Percentiles rank a stretch among this genome's conserved stretches.
These are phyloP conservation scores for Diddensiella transvaalensis DNA, from an alignment of 805 yeast genomes.

Conservation along the genomic window DNA sequence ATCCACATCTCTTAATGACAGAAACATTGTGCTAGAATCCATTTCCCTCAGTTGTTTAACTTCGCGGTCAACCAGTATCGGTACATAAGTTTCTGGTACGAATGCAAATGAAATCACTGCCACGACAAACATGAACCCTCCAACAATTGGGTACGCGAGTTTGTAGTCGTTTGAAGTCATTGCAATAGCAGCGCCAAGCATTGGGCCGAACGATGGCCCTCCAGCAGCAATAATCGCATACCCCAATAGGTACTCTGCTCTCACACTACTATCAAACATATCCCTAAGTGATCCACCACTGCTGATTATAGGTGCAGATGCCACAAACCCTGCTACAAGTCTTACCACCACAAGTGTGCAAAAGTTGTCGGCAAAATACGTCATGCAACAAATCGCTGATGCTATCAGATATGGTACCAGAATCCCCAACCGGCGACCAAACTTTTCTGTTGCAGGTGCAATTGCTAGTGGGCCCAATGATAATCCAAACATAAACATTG, in stretches of 20 bases:
- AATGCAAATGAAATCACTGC: slow-evolving; percentile 6
- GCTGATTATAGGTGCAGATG: slow-evolving; percentile 18
- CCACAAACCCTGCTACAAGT: slow-evolving; percentile 15
- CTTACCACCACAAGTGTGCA: slow-evolving; percentile 12
- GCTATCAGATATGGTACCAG: slow-evolving; percentile 28
- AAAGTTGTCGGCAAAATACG: slow-evolving; percentile 7
- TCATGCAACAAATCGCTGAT: slow-evolving; percentile 8
- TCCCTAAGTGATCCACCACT: slow-evolving; percentile 20
- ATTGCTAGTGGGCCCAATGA: not conserved
- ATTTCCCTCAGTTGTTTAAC: slow-evolving; percentile 7
- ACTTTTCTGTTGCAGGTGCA: not conserved
- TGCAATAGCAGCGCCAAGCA: slow-evolving; percentile 15
- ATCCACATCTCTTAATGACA: not conserved
- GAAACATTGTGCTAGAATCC: not conserved
- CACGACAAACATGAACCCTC: slow-evolving; percentile 8
- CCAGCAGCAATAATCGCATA: slow-evolving; percentile 20
- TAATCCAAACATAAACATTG: not conserved
- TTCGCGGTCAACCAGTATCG: slow-evolving; percentile 8
- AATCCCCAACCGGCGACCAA: slow-evolving; percentile 20
- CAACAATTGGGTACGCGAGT: slow-evolving; percentile 8
- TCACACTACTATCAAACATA: slow-evolving; percentile 12
- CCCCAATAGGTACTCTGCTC: slow-evolving; percentile 14
- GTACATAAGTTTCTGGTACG: slow-evolving; percentile 15
- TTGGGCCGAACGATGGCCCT: slow-evolving; percentile 20
- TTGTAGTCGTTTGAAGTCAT: slow-evolving; percentile 7